Percentiles rank a stretch among this genome's conserved stretches.
Conservation (phyloP, 176 grass and related monocot genomes). For the Tillandsia leiboldiana region DNA sequence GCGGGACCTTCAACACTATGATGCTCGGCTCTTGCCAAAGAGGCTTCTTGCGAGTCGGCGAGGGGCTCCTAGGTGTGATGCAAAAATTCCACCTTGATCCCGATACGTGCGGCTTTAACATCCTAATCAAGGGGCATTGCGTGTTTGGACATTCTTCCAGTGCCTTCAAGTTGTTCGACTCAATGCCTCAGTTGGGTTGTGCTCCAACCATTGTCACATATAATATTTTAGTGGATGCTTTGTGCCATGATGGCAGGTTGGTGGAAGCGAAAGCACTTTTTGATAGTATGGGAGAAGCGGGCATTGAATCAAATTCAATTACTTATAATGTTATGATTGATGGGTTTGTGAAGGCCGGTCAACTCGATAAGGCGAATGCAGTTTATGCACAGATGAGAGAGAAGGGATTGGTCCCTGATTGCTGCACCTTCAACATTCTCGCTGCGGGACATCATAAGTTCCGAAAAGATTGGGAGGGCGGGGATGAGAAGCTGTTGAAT, state of each 20-base stretch:
- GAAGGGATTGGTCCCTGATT: conserved; percentile 60
- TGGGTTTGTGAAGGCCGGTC: conserved; percentile 69
- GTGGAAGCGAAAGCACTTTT: conserved; percentile 55
- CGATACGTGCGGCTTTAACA: conserved; percentile 62
- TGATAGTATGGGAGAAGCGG: conserved; percentile 39
- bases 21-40: conserved; percentile 66
- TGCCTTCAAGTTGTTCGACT: conserved; percentile 64
- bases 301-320: conserved; percentile 51
- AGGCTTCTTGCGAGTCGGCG: conserved; percentile 28
- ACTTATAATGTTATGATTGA: conserved; percentile 83
- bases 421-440: conserved; percentile 84
- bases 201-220: conserved; percentile 47
- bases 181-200: conserved; percentile 34
- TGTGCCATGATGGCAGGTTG: conserved; percentile 57
- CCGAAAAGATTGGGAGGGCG: conserved; percentile 16
- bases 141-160: conserved; percentile 31
- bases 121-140: conserved; percentile 71
- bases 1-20: conserved; percentile 60
- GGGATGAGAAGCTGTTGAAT: conserved; percentile 17
- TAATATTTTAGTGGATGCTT: conserved; percentile 58
- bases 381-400: conserved; percentile 56
- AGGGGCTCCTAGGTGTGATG: conserved; percentile 51
- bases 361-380: conserved; percentile 40
- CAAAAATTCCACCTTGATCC: conserved; percentile 36
- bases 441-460: conserved; percentile 55